Conservation (phyloP, 2,329 filamentous ascomycete genomes). For the Achaetomium macrosporum region DNA sequence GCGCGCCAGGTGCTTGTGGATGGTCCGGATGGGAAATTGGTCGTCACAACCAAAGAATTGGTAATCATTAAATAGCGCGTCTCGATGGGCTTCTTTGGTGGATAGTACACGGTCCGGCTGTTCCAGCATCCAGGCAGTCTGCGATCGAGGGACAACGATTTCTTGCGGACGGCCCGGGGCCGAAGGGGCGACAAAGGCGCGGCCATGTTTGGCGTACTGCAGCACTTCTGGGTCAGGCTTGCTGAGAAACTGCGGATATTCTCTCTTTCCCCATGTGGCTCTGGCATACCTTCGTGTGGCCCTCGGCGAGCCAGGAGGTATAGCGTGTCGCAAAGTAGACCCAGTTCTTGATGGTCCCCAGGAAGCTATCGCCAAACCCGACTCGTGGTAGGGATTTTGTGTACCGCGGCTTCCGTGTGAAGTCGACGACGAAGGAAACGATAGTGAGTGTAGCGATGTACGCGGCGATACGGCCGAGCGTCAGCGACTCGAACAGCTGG, state of each 20-base stretch:
- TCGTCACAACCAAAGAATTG: slow-evolving; percentile 40
- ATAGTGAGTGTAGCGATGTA: slow-evolving; percentile 31
- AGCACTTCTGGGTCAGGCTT: background rate
- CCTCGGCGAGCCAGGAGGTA: slow-evolving; percentile 37
- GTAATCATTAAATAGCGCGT: slow-evolving; percentile 34
- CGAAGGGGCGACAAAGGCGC: slow-evolving; percentile 38
- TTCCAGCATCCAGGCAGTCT: slow-evolving; percentile 42
- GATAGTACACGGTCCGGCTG: slow-evolving; percentile 41
- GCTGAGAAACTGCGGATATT: background rate
- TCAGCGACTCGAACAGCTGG: slow-evolving; percentile 28
- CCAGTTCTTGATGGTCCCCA: slow-evolving; percentile 36
- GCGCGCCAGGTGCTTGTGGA: slow-evolving; percentile 41
- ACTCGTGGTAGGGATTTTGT: slow-evolving; percentile 36
- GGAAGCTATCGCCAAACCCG: slow-evolving; percentile 33
- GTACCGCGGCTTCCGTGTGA: slow-evolving; percentile 35
- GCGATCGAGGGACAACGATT: slow-evolving; percentile 39
- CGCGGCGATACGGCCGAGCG: slow-evolving; percentile 27
- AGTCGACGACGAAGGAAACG: slow-evolving; percentile 36
- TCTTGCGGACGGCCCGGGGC: slow-evolving; percentile 37
- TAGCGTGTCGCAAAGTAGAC: slow-evolving; percentile 35
- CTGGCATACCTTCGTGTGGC: slow-evolving; percentile 36
- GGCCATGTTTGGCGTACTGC: slow-evolving; percentile 37
- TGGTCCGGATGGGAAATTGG: slow-evolving; percentile 36
- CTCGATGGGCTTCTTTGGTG: slow-evolving; percentile 36
- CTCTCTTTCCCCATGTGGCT: background rate